Base-by-base conservation (phyloP, 495 filamentous ascomycete genomes). In the Trichoderma orchidacearum region DNA sequence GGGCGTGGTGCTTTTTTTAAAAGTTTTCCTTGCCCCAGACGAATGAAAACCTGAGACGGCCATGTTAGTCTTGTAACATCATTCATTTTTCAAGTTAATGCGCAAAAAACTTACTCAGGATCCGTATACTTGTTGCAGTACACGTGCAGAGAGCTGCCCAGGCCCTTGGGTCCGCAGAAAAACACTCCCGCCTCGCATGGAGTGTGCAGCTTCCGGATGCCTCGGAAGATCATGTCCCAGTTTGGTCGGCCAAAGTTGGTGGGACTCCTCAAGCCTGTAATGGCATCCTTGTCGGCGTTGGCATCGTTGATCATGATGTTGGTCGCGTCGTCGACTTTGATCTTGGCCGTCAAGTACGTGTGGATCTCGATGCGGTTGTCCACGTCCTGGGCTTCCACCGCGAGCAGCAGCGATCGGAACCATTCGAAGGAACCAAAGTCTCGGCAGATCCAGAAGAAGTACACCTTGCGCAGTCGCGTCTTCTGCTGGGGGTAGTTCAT, bases 261-360 rank as follows among this genome's bases (percentile, higher is more conserved):
- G 41, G 85, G 85, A 38, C 84, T 81, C 30, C 85, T 75, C 13
- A 89, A 74, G 54, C 85, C 85, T 5, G 85, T 89, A 60, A 89
- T 87, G 57, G 84, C 78, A 66, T 88, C 84, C 66, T 82, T 83
- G 64, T 88, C 85, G 59, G 85, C 85, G 61, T 88, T 85, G 55
- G 83, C 85, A 60, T 89, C 85, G 69, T 89, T 86, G 72, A 88
- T 88, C 84, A 87, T 87, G 73, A 89, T 88, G 63, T 89, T 87
- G 9, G 83, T 86, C 34, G 85, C 85, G 61, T 88, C 85, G 66
- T 89, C 85, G 12, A 77, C 74, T 74, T 87, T 87, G 72, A 88
- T 87, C 72, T 85, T 87, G 55, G 81, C 81, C 6, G 85, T 87
- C 59, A 89, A 73, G 65, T 88, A 87, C 5, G 80, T 82, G 66